Evolutionary conservation across 164 flowering plant species (phyloP).

Genomic region (Amborella trichopoda): DNA sequence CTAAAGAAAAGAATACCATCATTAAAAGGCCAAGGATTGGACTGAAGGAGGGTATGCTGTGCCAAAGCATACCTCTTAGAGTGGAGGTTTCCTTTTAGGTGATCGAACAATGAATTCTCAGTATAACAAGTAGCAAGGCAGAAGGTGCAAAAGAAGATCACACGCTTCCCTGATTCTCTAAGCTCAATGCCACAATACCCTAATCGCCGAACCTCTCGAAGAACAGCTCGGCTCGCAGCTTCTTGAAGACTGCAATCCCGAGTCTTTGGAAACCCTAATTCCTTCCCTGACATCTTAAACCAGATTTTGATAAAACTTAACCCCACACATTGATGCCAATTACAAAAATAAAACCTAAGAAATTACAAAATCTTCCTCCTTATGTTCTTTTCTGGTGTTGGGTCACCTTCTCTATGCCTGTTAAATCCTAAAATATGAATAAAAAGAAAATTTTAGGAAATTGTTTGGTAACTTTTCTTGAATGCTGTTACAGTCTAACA

Average conservation of each 20-base stretch:
- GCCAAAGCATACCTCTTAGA: constrained; percentile 42
- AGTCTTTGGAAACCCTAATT: constrained; percentile 32
- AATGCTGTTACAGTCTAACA: no score
- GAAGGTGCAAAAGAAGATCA: constrained; percentile 67
- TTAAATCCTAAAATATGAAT: no score
- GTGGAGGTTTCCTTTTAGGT: constrained; percentile 66
- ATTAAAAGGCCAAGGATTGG: constrained; percentile 89
- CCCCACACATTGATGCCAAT: no score
- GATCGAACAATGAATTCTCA: constrained; percentile 50
- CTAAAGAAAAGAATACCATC: constrained; percentile 83
- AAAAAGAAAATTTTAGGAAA: no score
- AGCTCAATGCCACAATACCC: constrained; percentile 79
- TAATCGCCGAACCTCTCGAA: constrained; percentile 38
- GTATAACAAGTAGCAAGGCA: constrained; percentile 74
- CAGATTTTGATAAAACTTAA: no score
- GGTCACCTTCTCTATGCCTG: no score
- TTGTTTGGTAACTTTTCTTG: no score
- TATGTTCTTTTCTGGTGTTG: no score
- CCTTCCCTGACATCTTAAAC: constrained; percentile 32
- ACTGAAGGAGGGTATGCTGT: constrained; percentile 46
- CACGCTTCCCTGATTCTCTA: constrained; percentile 63
- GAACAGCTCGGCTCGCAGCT: constrained; percentile 37
- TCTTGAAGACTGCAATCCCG: constrained; percentile 38
- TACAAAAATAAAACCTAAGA: no score
- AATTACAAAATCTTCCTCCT: no score